Conservation (phyloP, 139 green algal genomes). For the Haematococcus sp. region DNA sequence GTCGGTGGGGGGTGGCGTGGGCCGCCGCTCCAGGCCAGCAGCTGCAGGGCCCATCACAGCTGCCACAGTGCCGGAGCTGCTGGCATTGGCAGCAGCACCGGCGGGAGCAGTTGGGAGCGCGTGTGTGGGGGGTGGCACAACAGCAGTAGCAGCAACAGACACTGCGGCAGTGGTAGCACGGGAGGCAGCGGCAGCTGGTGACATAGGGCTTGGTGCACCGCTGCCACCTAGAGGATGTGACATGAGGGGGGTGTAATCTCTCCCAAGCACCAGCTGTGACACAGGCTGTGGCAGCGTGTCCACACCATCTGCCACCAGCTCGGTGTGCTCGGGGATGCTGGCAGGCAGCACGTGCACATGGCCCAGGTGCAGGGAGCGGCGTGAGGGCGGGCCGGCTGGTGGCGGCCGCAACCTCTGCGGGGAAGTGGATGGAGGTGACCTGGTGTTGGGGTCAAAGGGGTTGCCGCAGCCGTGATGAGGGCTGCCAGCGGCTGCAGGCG, state of each 20-base stretch:
- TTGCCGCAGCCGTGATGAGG: no score
- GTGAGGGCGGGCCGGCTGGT: neutral
- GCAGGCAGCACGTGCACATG: neutral
- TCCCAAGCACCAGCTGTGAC: neutral
- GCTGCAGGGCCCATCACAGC: neutral
- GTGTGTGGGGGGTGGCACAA: neutral
- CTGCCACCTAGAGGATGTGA: no score
- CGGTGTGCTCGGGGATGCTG: slow-evolving; percentile 18
- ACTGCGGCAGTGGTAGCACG: no score
- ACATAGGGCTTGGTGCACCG: no score
- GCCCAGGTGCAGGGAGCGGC: neutral
- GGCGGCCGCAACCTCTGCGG: neutral
- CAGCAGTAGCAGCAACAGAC: neutral
- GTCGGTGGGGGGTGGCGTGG: no score
- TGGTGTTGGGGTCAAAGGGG: no score
- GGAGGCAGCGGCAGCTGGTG: no score
- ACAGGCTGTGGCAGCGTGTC: neutral
- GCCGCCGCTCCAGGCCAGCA: no score
- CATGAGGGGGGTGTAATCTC: neutral
- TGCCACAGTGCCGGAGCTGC: neutral
- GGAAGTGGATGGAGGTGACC: no score
- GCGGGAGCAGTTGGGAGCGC: neutral
- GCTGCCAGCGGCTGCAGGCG: no score
- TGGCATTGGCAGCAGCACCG: neutral
- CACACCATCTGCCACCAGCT: neutral